Evolutionary conservation across 208 protist genomes (phyloP).

Genomic region (Sergeia podlipaevii): DNA sequence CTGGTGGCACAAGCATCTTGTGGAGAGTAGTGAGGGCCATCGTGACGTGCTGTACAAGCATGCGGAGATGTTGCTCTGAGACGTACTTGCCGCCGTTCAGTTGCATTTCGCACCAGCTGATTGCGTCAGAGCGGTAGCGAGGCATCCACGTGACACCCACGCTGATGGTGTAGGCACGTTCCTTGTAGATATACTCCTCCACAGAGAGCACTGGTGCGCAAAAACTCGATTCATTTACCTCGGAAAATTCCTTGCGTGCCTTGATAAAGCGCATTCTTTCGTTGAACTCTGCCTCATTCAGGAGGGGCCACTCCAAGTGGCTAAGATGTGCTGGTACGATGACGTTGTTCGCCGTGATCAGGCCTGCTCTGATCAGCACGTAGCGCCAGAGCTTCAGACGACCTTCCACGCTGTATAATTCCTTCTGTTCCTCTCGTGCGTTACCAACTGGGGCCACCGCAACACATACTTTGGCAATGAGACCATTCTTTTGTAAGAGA

Average conservation of each 20-base stretch:
- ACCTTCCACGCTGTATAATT: slow-evolving; percentile 10
- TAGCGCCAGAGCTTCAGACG: slow-evolving; percentile 33
- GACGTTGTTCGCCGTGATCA: slow-evolving; percentile 8
- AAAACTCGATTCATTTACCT: slow-evolving; percentile 31
- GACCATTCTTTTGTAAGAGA: slow-evolving; percentile 54
- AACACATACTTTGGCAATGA: slow-evolving; percentile 60
- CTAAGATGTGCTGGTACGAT: slow-evolving; percentile 9
- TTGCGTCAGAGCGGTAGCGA: slow-evolving; percentile 30
- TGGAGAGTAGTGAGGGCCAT: slow-evolving; percentile 24
- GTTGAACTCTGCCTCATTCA: slow-evolving; percentile 25
- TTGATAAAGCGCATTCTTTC: slow-evolving; percentile 16
- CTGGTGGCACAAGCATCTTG: slow-evolving; percentile 2
- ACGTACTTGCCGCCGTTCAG: slow-evolving; percentile 13
- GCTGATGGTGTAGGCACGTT: slow-evolving; percentile 15
- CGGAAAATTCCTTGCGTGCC: slow-evolving; percentile 12
- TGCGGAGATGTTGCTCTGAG: slow-evolving; percentile 25
- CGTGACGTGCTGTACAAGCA: slow-evolving; percentile 34
- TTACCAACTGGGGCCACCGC: slow-evolving; percentile 13
- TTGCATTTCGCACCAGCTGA: slow-evolving; percentile 34
- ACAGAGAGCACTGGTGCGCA: slow-evolving; percentile 50
- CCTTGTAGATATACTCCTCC: slow-evolving; percentile 30
- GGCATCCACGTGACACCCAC: slow-evolving; percentile 76
- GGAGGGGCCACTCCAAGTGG: slow-evolving; percentile 39
- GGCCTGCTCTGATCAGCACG: slow-evolving; percentile 18
- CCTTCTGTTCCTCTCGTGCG: not conserved